Percentiles rank a stretch among this genome's conserved stretches.
phyloP scores from a whole-genome alignment of 2,329 filamentous ascomycete genomes.

The Diplodia intermedia region DNA sequence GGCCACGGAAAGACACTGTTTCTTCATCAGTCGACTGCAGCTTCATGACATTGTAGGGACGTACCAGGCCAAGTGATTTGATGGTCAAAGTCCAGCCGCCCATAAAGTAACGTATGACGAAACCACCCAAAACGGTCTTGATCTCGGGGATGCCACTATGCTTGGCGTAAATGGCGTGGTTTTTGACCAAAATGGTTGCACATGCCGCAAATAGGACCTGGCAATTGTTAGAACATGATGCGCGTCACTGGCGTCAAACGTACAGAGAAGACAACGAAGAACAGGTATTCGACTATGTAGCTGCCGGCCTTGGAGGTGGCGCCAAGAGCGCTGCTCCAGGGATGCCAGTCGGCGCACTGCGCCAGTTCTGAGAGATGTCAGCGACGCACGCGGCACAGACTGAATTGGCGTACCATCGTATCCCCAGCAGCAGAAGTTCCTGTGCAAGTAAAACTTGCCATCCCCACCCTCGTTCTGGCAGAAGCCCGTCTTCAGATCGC shows the following conservation, averaged over 20 bases:
- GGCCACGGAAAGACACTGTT: slow-evolving; percentile 82
- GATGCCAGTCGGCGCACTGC: slow-evolving; percentile 84
- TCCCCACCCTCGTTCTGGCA: slow-evolving; percentile 79
- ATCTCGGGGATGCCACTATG: slow-evolving; percentile 98
- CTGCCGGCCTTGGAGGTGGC: slow-evolving; percentile 69
- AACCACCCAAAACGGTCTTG: slow-evolving; percentile 93
- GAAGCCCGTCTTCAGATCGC: slow-evolving; percentile 88
- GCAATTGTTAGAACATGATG: slow-evolving; percentile 38
- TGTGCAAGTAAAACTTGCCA: slow-evolving; percentile 89
- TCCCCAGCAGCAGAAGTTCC: slow-evolving; percentile 90
- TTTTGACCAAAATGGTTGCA: slow-evolving; percentile 79
- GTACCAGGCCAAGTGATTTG: slow-evolving; percentile 84
- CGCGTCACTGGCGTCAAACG: slow-evolving; percentile 40
- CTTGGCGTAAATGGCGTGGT: slow-evolving; percentile 86
- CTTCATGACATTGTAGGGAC: slow-evolving; percentile 22
- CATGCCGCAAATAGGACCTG: slow-evolving; percentile 78
- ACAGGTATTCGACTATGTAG: slow-evolving; percentile 85
- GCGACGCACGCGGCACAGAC: not conserved
- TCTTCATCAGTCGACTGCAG: slow-evolving; percentile 38
- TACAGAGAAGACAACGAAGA: slow-evolving; percentile 86
- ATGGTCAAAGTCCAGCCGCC: slow-evolving; percentile 87
- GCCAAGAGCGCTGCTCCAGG: slow-evolving; percentile 80
- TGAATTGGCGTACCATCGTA: slow-evolving; percentile 65
- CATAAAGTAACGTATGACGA: slow-evolving; percentile 87
- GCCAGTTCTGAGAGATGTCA: slow-evolving; percentile 62